phyloP scores from a whole-genome alignment of 2,329 filamentous ascomycete genomes.

The Colletotrichum brevisporum region DNA sequence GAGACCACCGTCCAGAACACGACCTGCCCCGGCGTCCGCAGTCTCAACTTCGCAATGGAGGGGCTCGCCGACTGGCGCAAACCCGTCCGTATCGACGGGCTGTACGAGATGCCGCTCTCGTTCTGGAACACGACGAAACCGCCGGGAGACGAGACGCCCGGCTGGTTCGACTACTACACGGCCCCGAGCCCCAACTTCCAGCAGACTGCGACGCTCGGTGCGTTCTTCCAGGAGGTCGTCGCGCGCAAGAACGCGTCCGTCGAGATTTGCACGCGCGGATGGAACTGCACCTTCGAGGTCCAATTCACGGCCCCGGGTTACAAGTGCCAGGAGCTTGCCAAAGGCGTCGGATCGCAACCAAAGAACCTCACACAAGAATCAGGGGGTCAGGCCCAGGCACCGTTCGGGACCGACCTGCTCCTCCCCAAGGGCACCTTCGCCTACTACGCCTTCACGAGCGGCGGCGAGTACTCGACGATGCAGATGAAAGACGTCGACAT shows the following conservation, averaged over 20 bases:
- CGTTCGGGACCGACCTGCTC: conserved; percentile 48
- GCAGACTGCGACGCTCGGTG: conserved; percentile 48
- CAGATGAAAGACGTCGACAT: conserved; percentile 45
- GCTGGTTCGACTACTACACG: conserved; percentile 52
- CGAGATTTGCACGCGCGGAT: conserved; percentile 50
- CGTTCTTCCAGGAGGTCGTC: conserved; percentile 45
- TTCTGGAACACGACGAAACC: conserved; percentile 51
- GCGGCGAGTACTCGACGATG: conserved; percentile 47
- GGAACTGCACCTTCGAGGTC: conserved; percentile 53
- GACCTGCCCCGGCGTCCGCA: conserved; percentile 49
- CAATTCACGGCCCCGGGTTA: conserved; percentile 54
- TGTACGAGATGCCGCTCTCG: conserved; percentile 48
- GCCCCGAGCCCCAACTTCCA: conserved; percentile 45
- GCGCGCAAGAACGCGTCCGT: conserved; percentile 46
- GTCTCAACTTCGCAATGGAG: conserved; percentile 52
- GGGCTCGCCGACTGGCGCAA: conserved; percentile 51
- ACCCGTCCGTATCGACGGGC: conserved; percentile 48
- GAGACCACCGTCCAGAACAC: conserved; percentile 45
- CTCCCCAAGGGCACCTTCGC: conserved; percentile 48
- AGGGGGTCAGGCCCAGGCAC: conserved; percentile 43
- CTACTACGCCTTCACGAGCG: conserved; percentile 48
- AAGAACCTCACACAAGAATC: conserved; percentile 43
- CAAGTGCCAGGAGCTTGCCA: conserved; percentile 50
- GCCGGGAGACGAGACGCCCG: conserved; percentile 39
- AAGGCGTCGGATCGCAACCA: conserved; percentile 46